Conservation (phyloP, 177 flowering plant genomes). For the Vitis hybrid region DNA sequence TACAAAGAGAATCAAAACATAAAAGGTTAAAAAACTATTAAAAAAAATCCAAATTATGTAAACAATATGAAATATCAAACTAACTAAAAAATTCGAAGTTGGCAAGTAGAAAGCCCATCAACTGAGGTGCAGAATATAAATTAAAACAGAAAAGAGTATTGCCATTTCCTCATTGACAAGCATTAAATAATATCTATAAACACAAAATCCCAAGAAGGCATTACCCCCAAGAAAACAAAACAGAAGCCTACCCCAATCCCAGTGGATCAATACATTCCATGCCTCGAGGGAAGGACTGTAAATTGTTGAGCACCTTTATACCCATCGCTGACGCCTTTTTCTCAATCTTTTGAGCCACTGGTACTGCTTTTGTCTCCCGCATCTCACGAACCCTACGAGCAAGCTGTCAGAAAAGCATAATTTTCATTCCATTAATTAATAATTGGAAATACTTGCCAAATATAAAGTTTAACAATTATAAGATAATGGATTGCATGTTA, state of each 20-base stretch:
- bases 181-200: neutral
- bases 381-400: conserved; percentile 92
- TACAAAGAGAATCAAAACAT: neutral
- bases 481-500: too few species aligned
- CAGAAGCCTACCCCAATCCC: conserved; percentile 72
- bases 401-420: conserved; percentile 54
- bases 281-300: conserved; percentile 89
- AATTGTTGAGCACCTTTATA: conserved; percentile 58
- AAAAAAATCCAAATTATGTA: neutral
- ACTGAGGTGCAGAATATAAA: too few species aligned
- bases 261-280: conserved; percentile 97
- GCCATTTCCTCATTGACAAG: neutral
- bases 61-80: neutral
- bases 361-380: conserved; percentile 82
- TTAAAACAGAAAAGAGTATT: too few species aligned
- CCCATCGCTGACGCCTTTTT: conserved; percentile 45
- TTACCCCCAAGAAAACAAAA: neutral
- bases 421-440: neutral
- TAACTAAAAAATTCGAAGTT: neutral
- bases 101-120: neutral
- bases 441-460: neutral
- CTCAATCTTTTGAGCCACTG: conserved; percentile 59
- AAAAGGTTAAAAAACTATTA: neutral
- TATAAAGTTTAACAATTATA: too few species aligned
- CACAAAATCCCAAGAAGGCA: neutral